phyloP scores from a whole-genome alignment of 768 basidiomycete genomes.

The Kwoniella mangroviensis region DNA sequence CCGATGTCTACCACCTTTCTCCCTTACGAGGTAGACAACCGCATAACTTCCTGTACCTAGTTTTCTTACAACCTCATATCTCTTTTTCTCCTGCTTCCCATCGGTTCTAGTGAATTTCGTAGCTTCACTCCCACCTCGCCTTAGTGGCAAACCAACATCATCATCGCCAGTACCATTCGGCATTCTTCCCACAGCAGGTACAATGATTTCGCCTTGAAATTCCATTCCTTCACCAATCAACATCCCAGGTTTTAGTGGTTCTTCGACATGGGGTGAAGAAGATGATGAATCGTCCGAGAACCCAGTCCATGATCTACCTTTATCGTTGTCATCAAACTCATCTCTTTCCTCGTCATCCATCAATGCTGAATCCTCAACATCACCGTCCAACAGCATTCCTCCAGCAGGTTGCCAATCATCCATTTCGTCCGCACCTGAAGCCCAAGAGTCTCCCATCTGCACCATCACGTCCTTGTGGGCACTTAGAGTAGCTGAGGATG shows the following conservation, averaged over 20 bases:
- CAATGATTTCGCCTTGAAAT: slow-evolving; percentile 53
- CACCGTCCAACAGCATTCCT: slow-evolving; percentile 44
- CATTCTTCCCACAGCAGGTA: slow-evolving; percentile 46
- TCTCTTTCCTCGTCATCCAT: slow-evolving; percentile 31
- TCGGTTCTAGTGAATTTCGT: slow-evolving; percentile 26
- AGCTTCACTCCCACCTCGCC: slow-evolving; percentile 48
- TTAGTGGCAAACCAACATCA: slow-evolving; percentile 36
- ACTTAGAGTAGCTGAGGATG: slow-evolving; percentile 31
- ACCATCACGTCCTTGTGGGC: slow-evolving; percentile 28
- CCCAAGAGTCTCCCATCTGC: slow-evolving; percentile 35
- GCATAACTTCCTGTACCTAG: slow-evolving; percentile 91
- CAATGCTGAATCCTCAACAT: slow-evolving; percentile 24
- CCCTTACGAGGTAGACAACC: slow-evolving; percentile 82
- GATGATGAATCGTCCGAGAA: slow-evolving; percentile 26
- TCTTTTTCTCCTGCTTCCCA: slow-evolving; percentile 33
- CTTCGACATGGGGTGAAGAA: slow-evolving; percentile 28
- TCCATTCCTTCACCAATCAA: slow-evolving; percentile 54
- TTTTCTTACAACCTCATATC: slow-evolving; percentile 79
- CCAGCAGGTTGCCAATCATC: slow-evolving; percentile 53
- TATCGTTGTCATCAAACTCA: slow-evolving; percentile 31
- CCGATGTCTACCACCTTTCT: slow-evolving; percentile 49
- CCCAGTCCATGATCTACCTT: slow-evolving; percentile 28
- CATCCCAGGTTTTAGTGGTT: slow-evolving; percentile 48
- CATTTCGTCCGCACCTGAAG: slow-evolving; percentile 29
- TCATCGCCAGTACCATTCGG: slow-evolving; percentile 22